phyloP scores from a whole-genome alignment of 2,329 filamentous ascomycete genomes.

The Alternaria sp. region DNA sequence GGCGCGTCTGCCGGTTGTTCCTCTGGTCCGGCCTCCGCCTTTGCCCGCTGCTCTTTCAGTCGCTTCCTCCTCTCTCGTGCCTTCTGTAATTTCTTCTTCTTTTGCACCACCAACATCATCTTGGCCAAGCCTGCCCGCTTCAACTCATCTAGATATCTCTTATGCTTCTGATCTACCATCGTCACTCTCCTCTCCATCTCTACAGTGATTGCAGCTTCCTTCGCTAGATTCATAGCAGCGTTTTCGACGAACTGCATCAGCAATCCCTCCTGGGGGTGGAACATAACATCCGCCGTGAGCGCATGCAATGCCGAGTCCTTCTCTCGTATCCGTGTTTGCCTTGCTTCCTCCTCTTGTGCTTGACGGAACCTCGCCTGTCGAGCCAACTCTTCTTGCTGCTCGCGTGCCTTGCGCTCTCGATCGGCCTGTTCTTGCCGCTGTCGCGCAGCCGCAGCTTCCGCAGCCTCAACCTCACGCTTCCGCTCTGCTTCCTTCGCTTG shows the following conservation, averaged over 20 bases:
- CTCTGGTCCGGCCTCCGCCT: slow-evolving; percentile 11
- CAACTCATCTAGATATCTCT: slow-evolving; percentile 22
- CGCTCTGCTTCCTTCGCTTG: slow-evolving; percentile 21
- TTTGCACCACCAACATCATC: slow-evolving; percentile 27
- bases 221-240: slow-evolving; percentile 43
- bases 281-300: slow-evolving; percentile 48
- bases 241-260: slow-evolving; percentile 55
- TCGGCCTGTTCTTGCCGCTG: slow-evolving; percentile 24
- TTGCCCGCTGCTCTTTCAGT: slow-evolving; percentile 29
- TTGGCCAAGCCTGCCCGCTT: slow-evolving; percentile 27
- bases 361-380: slow-evolving; percentile 29
- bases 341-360: slow-evolving; percentile 27
- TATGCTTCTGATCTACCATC: slow-evolving; percentile 24
- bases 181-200: slow-evolving; percentile 36
- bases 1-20: neutral
- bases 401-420: slow-evolving; percentile 18
- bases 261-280: slow-evolving; percentile 49
- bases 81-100: slow-evolving; percentile 30
- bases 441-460: slow-evolving; percentile 18
- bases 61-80: slow-evolving; percentile 32
- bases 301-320: slow-evolving; percentile 33
- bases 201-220: slow-evolving; percentile 42
- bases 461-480: slow-evolving; percentile 15
- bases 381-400: slow-evolving; percentile 26
- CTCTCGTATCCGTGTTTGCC: slow-evolving; percentile 15